A percentile compares a stretch with the other conserved stretches of the same genome.
phyloP scores from a whole-genome alignment of 805 yeast genomes.

The Nadsonia fulvescens region DNA sequence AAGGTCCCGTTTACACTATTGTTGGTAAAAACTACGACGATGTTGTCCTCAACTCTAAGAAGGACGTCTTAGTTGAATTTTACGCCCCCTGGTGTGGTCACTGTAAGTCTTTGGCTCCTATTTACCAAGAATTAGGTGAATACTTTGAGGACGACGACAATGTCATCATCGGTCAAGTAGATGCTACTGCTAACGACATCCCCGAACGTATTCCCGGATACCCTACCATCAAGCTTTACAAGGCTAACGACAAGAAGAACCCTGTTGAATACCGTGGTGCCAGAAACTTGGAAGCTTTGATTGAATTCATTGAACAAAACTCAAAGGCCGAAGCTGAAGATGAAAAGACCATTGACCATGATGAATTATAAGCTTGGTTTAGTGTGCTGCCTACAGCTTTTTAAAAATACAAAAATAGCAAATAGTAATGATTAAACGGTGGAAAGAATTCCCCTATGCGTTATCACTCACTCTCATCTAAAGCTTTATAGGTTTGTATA shows the following conservation, averaged over 20 bases:
- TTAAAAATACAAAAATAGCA: too few relatives aligned
- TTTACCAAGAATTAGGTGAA: constrained; percentile 71
- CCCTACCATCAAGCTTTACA: constrained; percentile 83
- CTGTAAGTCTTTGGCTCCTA: constrained; percentile 79
- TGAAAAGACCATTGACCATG: constrained; percentile 8
- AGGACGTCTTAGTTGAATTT: constrained; percentile 67
- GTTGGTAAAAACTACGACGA: constrained; percentile 74
- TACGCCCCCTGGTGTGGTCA: constrained; percentile 99
- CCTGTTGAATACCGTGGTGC: constrained; percentile 51
- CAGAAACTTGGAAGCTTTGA: constrained; percentile 57
- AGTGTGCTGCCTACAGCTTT: too few relatives aligned
- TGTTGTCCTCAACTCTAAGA: constrained; percentile 41
- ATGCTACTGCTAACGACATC: constrained; percentile 82
- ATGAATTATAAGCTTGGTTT: constrained; percentile 9
- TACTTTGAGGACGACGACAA: constrained; percentile 34
- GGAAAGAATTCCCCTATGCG: too few relatives aligned
- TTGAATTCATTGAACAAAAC: constrained; percentile 45
- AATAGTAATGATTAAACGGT: too few relatives aligned
- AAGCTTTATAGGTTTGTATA: too few relatives aligned
- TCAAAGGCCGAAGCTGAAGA: constrained; percentile 11
- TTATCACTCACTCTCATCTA: too few relatives aligned
- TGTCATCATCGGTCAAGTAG: constrained; percentile 69
- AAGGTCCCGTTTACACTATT: constrained; percentile 53
- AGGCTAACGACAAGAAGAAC: constrained; percentile 58
- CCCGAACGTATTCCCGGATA: constrained; percentile 60